Base-by-base conservation (phyloP, 2,329 filamentous ascomycete species). In the Botrytis pseudocinerea region DNA sequence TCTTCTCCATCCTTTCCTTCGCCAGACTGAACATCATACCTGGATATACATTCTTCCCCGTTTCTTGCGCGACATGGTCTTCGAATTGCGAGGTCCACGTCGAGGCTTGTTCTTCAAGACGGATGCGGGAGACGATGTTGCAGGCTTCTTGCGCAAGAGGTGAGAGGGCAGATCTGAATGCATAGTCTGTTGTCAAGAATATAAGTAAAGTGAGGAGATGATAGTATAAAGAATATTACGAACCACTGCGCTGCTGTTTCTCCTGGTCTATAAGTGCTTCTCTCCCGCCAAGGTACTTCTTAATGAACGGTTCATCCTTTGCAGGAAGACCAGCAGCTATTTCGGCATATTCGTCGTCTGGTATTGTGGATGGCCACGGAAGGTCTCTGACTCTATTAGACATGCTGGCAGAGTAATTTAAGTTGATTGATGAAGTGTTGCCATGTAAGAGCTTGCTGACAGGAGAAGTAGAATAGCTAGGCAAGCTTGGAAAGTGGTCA, bases 1-100 rank as follows among this genome's bases (percentile, higher is more conserved):
- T 97, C 77, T 86, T 86, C 82, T 97, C 93, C 89, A 97, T 97
- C 54, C 90, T 89, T n/a, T 90, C 88, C 82, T 94, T 95, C 77
- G 94, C 94, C 51, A 95, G 86, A 51, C 89, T 91, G 83, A 97
- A 98, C 92, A 97, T 96, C 92, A 97, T 97, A 18, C 95, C 95
- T 0, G 94, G 94, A 80, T 92, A 93, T 69, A 95, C 84, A 77
- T 90, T 89, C 74, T 89, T 87, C 77, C 89, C 85, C n/a, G 83
- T 84, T 72, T 89, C 83, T 76, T 88, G 87, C 5, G 91, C 90
- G 4, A 94, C 84, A 62, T 86, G 86, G 79, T 95, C 90, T 78
- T 95, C 92, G 68, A 92, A 88, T 63, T 89, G 87, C 46, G 88
- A 85, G 16, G 91, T 94, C 95, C 94, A 97, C 74, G 95, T 84